A percentile compares a stretch with the other conserved stretches of the same genome.
Conservation (phyloP, 495 filamentous ascomycete species). For the Penicillium ucsense region DNA sequence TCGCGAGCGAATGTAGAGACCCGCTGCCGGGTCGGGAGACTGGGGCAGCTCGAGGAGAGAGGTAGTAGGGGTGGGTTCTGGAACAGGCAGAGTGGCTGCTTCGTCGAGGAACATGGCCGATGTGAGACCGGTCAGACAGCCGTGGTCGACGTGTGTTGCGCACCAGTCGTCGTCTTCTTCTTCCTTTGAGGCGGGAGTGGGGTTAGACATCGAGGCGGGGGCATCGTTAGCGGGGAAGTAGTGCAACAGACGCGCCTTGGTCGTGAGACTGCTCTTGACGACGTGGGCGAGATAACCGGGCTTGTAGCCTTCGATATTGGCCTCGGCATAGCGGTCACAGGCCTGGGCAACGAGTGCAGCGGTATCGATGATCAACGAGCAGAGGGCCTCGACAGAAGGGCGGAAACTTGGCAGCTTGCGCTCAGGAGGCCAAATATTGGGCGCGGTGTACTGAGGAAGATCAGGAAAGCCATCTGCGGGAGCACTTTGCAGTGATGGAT, state of each 20-base stretch:
- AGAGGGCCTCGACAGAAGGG: constrained; percentile 62
- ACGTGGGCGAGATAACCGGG: constrained; percentile 74
- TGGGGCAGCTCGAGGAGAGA: constrained; percentile 54
- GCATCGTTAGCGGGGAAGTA: constrained; percentile 54
- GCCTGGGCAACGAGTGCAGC: constrained; percentile 78
- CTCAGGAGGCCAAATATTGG: constrained; percentile 77
- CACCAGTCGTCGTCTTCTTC: constrained; percentile 73
- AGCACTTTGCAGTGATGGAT: constrained; percentile 50
- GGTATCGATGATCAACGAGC: constrained; percentile 75
- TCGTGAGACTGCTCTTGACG: constrained; percentile 74
- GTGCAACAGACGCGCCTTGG: constrained; percentile 86
- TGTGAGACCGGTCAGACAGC: constrained; percentile 88
- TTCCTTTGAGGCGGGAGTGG: too few relatives aligned
- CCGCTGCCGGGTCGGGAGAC: constrained; percentile 74
- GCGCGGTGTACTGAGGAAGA: constrained; percentile 54
- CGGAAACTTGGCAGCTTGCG: constrained; percentile 63
- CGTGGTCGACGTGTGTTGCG: constrained; percentile 86
- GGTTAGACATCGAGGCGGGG: neutral
- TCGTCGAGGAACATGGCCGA: constrained; percentile 96
- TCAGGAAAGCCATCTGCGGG: constrained; percentile 48
- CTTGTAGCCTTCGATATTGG: constrained; percentile 66
- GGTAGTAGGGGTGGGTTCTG: constrained; percentile 12
- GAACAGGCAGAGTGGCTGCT: constrained; percentile 31
- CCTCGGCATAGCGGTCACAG: constrained; percentile 77
- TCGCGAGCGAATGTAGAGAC: constrained; percentile 85